Percentiles rank a stretch among this genome's conserved stretches.
Conservation (phyloP, 495 filamentous ascomycete species). For the Podospora australis region DNA sequence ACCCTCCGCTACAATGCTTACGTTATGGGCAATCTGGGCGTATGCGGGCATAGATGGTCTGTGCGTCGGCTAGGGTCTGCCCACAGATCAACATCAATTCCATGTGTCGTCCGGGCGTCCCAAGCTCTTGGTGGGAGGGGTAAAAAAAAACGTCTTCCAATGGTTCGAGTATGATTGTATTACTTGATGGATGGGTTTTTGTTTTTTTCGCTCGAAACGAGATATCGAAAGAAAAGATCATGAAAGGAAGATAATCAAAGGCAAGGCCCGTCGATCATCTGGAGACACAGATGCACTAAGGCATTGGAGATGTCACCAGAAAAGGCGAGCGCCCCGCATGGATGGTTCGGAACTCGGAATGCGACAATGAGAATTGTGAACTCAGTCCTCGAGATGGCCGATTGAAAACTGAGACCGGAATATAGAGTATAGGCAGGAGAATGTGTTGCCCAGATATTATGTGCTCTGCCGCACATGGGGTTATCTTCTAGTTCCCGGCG, state of each 20-base stretch:
- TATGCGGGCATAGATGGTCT: conserved; percentile 1
- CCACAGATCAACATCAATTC: not conserved
- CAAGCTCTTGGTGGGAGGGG: not conserved
- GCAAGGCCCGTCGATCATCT: not conserved
- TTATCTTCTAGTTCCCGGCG: no score
- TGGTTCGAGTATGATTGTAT: no score
- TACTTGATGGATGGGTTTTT: no score
- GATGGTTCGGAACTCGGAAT: not conserved
- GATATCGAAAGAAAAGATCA: no score
- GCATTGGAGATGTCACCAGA: not conserved
- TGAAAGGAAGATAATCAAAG: no score
- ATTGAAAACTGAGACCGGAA: no score
- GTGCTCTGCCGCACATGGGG: no score
- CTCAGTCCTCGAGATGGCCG: no score
- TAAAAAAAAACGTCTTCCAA: no score
- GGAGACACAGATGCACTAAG: not conserved
- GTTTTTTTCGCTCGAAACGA: no score
- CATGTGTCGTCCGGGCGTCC: not conserved
- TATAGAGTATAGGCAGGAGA: no score
- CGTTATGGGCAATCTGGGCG: conserved; percentile 12
- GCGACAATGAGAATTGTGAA: no score
- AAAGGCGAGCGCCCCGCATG: not conserved
- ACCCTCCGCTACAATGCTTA: conserved; percentile 11
- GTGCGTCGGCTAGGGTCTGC: conserved; percentile 1
- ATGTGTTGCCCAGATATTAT: not conserved